Percentiles rank a stretch among this genome's conserved stretches.
Evolutionary conservation across 805 yeast species (phyloP).

Genomic region (Candida tallmaniae): DNA sequence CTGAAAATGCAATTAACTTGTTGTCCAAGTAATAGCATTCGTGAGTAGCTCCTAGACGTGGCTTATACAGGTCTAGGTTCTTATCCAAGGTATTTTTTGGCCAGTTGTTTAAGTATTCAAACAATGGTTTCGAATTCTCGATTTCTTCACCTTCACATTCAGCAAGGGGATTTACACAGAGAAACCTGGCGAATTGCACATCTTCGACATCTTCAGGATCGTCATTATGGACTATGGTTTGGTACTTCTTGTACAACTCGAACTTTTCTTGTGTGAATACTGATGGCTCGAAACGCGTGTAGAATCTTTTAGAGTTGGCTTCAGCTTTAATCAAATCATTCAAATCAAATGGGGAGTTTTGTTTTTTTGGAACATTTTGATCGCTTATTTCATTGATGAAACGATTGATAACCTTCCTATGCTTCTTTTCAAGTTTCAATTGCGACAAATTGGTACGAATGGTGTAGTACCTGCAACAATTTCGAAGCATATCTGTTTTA

Average conservation of each 20-base stretch:
- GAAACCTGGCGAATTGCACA: conserved; percentile 54
- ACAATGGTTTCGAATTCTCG: conserved; percentile 23
- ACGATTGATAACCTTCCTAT: conserved; percentile 59
- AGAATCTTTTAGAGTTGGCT: conserved; percentile 27
- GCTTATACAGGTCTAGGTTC: conserved; percentile 12
- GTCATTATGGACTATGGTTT: conserved; percentile 66
- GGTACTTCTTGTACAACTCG: conserved; percentile 62
- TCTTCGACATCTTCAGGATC: conserved; percentile 39
- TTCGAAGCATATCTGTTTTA: conserved; percentile 60
- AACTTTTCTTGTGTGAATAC: conserved; percentile 54
- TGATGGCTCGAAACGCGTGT: conserved; percentile 51
- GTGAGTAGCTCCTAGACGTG: conserved; percentile 58
- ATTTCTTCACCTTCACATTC: conserved; percentile 12
- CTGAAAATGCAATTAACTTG: conserved; percentile 67
- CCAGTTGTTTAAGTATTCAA: conserved; percentile 44
- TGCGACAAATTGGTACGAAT: conserved; percentile 54
- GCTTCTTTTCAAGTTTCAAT: conserved; percentile 57
- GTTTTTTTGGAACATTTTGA: conserved; percentile 1
- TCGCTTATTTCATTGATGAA: conserved; percentile 42
- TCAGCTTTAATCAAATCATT: conserved; percentile 38
- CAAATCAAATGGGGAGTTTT: conserved; percentile 15
- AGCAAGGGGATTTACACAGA: conserved; percentile 65
- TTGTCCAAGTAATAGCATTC: conserved; percentile 69
- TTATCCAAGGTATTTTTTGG: background rate
- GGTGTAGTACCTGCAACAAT: conserved; percentile 78